Evolutionary conservation across 176 grass and related monocot species (phyloP).

Genomic region (Coix lacrymajobi): DNA sequence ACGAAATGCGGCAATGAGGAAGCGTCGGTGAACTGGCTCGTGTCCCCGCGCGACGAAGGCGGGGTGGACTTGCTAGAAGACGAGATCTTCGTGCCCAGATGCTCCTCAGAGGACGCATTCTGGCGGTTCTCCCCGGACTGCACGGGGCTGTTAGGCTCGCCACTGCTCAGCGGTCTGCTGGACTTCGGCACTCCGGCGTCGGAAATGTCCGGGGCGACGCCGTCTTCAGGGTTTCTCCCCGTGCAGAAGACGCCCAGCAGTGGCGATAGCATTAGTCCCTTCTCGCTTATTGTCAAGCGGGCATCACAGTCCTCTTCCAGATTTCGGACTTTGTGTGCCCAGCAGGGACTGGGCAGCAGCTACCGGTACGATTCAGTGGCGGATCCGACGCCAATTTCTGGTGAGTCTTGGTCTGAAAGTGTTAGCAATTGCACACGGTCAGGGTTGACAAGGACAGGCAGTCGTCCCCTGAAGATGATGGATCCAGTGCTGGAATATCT

Average conservation of each 20-base stretch:
- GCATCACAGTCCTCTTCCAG: constrained; percentile 59
- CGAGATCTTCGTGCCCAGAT: constrained; percentile 39
- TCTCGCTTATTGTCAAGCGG: constrained; percentile 90
- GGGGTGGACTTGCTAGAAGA: constrained; percentile 16
- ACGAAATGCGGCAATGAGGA: constrained; percentile 39
- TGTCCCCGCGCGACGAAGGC: constrained; percentile 30
- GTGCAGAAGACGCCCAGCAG: constrained; percentile 72
- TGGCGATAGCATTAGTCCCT: constrained; percentile 74
- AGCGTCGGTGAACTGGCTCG: constrained; percentile 49
- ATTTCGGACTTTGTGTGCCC: constrained; percentile 29
- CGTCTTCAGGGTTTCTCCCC: constrained; percentile 32
- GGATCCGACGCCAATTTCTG: constrained; percentile 9
- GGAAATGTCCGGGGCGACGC: constrained; percentile 39
- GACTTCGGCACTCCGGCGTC: constrained; percentile 28
- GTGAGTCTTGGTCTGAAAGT: constrained; percentile 21
- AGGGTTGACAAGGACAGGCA: constrained; percentile 17
- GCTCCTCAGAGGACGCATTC: constrained; percentile 38
- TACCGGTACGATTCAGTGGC: not conserved
- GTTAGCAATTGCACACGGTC: constrained; percentile 1
- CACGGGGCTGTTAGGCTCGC: constrained; percentile 39
- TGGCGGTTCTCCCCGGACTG: constrained; percentile 41
- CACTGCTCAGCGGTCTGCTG: constrained; percentile 28
- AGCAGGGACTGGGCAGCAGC: constrained; percentile 29
- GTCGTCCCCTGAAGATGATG: constrained; percentile 23
- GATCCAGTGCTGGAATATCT: constrained; percentile 50